Percentiles rank a stretch among this genome's conserved stretches.
Evolutionary conservation across 345 rosid species (phyloP).

Genomic region (Populus euphratica): DNA sequence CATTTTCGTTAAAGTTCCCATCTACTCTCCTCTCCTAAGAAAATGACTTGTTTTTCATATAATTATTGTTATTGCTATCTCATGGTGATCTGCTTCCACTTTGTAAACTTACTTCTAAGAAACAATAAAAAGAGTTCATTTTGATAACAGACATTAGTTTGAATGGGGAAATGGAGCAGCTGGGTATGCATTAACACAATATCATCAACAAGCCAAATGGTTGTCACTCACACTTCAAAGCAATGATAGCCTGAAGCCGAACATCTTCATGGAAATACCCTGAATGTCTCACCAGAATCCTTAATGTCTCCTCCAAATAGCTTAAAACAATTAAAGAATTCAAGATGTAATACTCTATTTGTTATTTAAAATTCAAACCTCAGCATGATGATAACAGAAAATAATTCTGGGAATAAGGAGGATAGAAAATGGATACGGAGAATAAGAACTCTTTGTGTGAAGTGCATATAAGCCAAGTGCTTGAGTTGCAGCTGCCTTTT

Average conservation of each 20-base stretch:
- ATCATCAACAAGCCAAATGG: not conserved
- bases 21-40: not conserved
- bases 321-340: conserved; percentile 55
- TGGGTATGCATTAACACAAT: not conserved
- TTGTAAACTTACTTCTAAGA: not conserved
- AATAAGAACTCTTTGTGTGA: conserved; percentile 73
- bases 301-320: conserved; percentile 84
- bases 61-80: not conserved
- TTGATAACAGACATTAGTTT: not conserved
- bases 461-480: conserved; percentile 95
- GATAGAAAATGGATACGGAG: conserved; percentile 73
- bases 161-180: not conserved
- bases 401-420: not conserved
- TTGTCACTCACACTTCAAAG: conserved; percentile 69
- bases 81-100: not conserved
- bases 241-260: conserved; percentile 85
- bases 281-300: conserved; percentile 78
- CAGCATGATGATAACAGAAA: not conserved
- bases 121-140: not conserved
- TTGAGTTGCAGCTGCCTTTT: conserved; percentile 99
- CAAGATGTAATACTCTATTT: not conserved
- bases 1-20: not conserved
- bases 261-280: conserved; percentile 98
- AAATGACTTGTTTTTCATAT: not conserved
- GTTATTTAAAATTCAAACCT: not conserved